These are phyloP conservation scores for Cicer pinnatifidum DNA, from an alignment of 306 rosid genomes.

Conservation along the genomic window DNA sequence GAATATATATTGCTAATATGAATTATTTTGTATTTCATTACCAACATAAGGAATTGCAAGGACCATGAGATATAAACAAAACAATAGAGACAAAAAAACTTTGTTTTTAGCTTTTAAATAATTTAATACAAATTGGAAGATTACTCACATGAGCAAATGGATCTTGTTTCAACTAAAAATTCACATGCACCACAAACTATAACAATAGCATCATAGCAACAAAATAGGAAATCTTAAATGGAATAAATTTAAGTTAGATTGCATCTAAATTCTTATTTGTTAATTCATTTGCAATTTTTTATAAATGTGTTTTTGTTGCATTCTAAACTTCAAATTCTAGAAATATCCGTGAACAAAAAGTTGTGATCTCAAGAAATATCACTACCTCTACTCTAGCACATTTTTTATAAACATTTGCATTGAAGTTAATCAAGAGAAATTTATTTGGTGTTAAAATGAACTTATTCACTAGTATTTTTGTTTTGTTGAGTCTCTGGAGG, in stretches of 20 bases:
- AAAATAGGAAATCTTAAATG: slow-evolving; percentile 22
- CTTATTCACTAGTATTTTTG: too few relatives aligned
- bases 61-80: slow-evolving; percentile 42
- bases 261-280: slow-evolving; percentile 35
- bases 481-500: too few relatives aligned
- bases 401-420: background rate
- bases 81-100: slow-evolving; percentile 47
- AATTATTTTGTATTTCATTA: slow-evolving; percentile 34
- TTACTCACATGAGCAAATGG: slow-evolving; percentile 39
- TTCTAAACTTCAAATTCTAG: slow-evolving; percentile 48
- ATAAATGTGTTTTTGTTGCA: background rate
- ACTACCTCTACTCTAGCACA: background rate
- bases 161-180: slow-evolving; percentile 42
- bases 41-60: slow-evolving; percentile 39
- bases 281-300: background rate
- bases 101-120: slow-evolving; percentile 44
- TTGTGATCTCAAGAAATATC: slow-evolving; percentile 28
- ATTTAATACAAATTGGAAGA: slow-evolving; percentile 33
- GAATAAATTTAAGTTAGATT: slow-evolving; percentile 37
- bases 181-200: slow-evolving; percentile 59
- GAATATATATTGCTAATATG: slow-evolving; percentile 47
- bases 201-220: slow-evolving; percentile 42
- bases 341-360: slow-evolving; percentile 67
- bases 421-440: background rate
- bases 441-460: background rate